phyloP scores from a whole-genome alignment of 306 rosid species.

The Carpinus fangiana region DNA sequence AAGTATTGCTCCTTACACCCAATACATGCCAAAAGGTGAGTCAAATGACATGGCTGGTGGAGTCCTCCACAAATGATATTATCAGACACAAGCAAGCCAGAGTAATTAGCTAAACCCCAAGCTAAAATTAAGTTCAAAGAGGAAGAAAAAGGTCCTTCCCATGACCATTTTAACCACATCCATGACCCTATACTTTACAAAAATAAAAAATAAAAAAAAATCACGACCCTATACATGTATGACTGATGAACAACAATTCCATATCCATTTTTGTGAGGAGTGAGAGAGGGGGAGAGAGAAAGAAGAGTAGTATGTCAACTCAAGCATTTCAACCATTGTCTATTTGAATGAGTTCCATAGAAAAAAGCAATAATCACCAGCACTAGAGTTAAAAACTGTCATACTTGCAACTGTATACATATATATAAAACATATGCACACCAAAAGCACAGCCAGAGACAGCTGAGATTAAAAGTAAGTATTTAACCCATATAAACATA shows the following conservation, averaged over 20 bases:
- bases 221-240: neutral
- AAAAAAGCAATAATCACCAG: neutral
- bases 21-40: neutral
- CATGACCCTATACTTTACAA: neutral
- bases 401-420: neutral
- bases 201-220: too few species aligned
- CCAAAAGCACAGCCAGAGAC: neutral
- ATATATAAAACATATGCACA: neutral
- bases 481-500: neutral
- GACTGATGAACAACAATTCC: neutral
- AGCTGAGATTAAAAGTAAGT: neutral
- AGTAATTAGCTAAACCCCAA: constrained; percentile 17
- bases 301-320: neutral
- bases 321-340: neutral
- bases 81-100: constrained; percentile 2
- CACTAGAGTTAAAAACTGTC: neutral
- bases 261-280: neutral
- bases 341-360: neutral
- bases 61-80: neutral
- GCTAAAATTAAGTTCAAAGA: constrained; percentile 9
- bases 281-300: neutral
- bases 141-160: constrained; percentile 18
- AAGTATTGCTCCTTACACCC: neutral
- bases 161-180: constrained; percentile 3
- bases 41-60: constrained; percentile 17